phyloP scores from a whole-genome alignment of 2,329 filamentous ascomycete genomes.

The Diaporthe longicolla region DNA sequence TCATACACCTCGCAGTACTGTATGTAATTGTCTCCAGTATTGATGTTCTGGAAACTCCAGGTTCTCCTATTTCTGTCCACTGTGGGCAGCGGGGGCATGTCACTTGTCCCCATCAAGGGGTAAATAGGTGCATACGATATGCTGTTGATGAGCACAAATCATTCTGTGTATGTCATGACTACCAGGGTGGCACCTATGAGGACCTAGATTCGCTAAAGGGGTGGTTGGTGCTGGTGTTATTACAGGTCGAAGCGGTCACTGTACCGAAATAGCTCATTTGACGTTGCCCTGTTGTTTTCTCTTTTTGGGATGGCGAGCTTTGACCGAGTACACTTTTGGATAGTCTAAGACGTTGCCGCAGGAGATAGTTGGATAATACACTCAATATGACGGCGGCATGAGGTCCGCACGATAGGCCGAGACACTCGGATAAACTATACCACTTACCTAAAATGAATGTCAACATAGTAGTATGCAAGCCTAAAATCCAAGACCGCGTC shows the following conservation, averaged over 20 bases:
- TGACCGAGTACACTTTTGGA: background rate
- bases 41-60: background rate
- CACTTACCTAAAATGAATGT: background rate
- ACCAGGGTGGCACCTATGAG: background rate
- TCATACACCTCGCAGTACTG: background rate
- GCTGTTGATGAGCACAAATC: background rate
- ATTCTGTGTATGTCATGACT: background rate
- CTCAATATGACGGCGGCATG: background rate
- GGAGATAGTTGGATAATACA: background rate
- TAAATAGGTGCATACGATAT: background rate
- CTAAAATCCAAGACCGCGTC: background rate
- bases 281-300: background rate
- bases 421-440: background rate
- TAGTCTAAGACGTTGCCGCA: background rate
- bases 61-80: conserved; percentile 8
- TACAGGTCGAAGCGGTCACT: background rate
- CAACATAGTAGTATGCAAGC: background rate
- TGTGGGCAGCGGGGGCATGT: background rate
- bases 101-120: background rate
- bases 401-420: background rate
- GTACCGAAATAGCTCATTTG: background rate
- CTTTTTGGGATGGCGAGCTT: background rate
- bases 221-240: background rate
- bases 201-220: background rate
- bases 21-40: background rate